Percentiles rank a stretch among this genome's conserved stretches.
Evolutionary conservation across 1,139 yeast species (phyloP).

Genomic region (Candida labiduridarum): DNA sequence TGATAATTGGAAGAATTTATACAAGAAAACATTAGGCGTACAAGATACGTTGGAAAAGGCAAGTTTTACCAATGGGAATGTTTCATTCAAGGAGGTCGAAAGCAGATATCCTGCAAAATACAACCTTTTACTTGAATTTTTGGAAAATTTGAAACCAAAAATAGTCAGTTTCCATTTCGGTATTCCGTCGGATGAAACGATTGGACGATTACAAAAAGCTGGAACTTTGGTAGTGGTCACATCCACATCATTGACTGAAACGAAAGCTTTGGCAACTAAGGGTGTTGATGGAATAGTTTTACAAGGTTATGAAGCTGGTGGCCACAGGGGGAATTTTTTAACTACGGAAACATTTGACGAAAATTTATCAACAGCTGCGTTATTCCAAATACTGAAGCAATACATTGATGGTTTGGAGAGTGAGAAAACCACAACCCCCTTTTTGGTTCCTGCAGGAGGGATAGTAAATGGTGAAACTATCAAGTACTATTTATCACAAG

Average conservation of each 20-base stretch:
- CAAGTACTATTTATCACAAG: slow-evolving; percentile 27
- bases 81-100: slow-evolving; percentile 40
- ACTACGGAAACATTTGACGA: slow-evolving; percentile 29
- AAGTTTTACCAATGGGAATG: slow-evolving; percentile 27
- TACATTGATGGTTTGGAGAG: slow-evolving; percentile 5
- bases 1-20: slow-evolving; percentile 28
- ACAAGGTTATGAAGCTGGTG: slow-evolving; percentile 60
- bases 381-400: slow-evolving; percentile 28
- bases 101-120: slow-evolving; percentile 9
- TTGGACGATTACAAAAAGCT: slow-evolving; percentile 42
- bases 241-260: slow-evolving; percentile 46
- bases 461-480: slow-evolving; percentile 32
- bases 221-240: slow-evolving; percentile 55
- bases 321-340: slow-evolving; percentile 52
- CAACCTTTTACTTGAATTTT: slow-evolving; percentile 15
- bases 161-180: slow-evolving; percentile 57
- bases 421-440: slow-evolving; percentile 19
- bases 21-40: slow-evolving; percentile 11
- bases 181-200: slow-evolving; percentile 36
- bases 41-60: slow-evolving; percentile 16
- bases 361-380: slow-evolving; percentile 34
- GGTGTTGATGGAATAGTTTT: slow-evolving; percentile 45
- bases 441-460: slow-evolving; percentile 51
- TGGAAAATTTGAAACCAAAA: slow-evolving; percentile 25
- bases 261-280: slow-evolving; percentile 21